Evolutionary conservation across 345 rosid genomes (phyloP).

Genomic region (Syzygium grande): DNA sequence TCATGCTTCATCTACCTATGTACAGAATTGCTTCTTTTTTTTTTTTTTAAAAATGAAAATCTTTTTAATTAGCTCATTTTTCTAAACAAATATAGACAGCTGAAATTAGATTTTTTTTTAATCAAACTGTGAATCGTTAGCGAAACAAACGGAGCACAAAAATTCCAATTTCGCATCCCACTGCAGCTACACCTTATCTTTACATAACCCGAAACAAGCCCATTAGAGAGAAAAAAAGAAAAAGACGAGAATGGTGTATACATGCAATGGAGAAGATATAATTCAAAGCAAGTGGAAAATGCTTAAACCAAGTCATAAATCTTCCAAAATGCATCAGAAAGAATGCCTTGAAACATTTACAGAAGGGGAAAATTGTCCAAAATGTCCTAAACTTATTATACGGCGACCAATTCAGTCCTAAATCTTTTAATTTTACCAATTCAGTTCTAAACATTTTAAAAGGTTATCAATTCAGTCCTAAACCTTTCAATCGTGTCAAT

Average conservation of each 20-base stretch:
- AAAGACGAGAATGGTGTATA: not conserved
- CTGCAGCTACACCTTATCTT: not conserved
- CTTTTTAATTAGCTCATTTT: not conserved
- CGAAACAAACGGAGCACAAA: not conserved
- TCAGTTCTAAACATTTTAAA: too few relatives aligned
- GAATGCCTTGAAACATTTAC: not conserved
- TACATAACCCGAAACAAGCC: not conserved
- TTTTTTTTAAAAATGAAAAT: too few relatives aligned
- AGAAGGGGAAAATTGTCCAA: not conserved
- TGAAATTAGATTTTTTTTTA: not conserved
- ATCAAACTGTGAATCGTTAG: rapidly evolving
- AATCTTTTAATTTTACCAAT: too few relatives aligned
- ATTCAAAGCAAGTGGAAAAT: not conserved
- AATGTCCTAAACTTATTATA: too few relatives aligned
- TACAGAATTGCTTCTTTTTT: not conserved
- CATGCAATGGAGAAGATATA: not conserved
- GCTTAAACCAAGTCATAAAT: not conserved
- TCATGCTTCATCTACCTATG: not conserved
- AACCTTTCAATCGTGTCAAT: too few relatives aligned
- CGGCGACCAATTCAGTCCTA: too few relatives aligned
- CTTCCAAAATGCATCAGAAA: not conserved
- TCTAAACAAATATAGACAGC: not conserved
- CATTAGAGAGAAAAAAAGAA: not conserved
- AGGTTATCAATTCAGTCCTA: too few relatives aligned
- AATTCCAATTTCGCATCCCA: not conserved